phyloP scores from a whole-genome alignment of 179 eudicot genomes.

The Silene coronaria region DNA sequence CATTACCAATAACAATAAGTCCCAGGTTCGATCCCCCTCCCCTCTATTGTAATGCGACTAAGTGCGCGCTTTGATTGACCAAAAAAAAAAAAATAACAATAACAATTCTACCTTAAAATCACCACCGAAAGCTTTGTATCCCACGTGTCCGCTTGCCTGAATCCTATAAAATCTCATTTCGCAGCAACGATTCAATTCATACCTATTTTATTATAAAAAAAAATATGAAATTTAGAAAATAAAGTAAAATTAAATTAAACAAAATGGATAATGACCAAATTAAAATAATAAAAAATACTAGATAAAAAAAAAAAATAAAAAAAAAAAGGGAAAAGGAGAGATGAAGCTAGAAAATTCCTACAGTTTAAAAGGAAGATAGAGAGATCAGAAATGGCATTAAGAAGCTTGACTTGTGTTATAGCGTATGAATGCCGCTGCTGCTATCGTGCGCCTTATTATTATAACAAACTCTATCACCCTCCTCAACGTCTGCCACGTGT shows the following conservation, averaged over 20 bases:
- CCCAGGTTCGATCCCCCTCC: no score
- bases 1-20: no score
- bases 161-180: no score
- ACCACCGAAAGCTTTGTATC: no score
- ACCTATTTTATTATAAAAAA: no score
- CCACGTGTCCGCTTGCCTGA: no score
- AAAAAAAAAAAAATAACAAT: no score
- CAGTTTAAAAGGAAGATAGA: neutral
- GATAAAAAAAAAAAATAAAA: slow-evolving; percentile 1
- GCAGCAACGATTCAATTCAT: no score
- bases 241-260: neutral
- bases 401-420: slow-evolving; percentile 21
- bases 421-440: slow-evolving; percentile 57
- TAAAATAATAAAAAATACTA: neutral
- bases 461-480: slow-evolving; percentile 21
- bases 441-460: slow-evolving; percentile 44
- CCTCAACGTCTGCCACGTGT: slow-evolving; percentile 32
- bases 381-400: slow-evolving; percentile 26
- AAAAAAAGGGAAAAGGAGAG: neutral
- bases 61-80: no score
- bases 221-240: no score
- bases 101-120: no score
- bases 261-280: neutral
- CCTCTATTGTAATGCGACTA: no score
- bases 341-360: slow-evolving; percentile 1